phyloP scores from a whole-genome alignment of 192 early-diverging fungal genomes.

The Rhizoclosmatium globosum region DNA sequence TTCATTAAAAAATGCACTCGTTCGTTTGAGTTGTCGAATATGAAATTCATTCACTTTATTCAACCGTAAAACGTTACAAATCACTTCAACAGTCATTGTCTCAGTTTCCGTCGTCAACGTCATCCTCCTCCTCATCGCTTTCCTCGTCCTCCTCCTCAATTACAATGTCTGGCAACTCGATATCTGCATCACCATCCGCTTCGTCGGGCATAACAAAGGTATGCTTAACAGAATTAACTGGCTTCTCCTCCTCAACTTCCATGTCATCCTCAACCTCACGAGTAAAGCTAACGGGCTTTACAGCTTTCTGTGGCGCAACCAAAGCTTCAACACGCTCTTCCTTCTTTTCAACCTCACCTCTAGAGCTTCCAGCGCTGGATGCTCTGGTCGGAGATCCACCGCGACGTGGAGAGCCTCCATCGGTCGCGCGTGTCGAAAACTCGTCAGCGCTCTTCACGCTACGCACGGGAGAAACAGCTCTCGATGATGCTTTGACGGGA shows the following conservation, averaged over 20 bases:
- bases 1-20: no score
- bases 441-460: neutral
- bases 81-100: no score
- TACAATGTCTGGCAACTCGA: conserved; percentile 14
- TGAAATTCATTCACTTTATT: no score
- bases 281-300: neutral
- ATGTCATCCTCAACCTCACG: neutral
- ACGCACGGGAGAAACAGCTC: neutral
- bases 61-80: no score
- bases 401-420: neutral
- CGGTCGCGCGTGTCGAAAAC: neutral
- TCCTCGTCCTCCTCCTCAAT: conserved; percentile 23
- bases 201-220: neutral
- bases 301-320: neutral
- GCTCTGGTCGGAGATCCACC: neutral
- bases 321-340: neutral
- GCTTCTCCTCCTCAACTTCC: neutral
- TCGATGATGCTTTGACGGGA: neutral
- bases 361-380: neutral
- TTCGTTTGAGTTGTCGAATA: no score
- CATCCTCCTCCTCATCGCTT: conserved; percentile 16
- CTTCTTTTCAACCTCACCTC: neutral
- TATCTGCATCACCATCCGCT: conserved; percentile 2
- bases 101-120: neutral
- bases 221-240: neutral